Evolutionary conservation across 2,329 filamentous ascomycete species (phyloP).

Genomic region (Alternaria solani): DNA sequence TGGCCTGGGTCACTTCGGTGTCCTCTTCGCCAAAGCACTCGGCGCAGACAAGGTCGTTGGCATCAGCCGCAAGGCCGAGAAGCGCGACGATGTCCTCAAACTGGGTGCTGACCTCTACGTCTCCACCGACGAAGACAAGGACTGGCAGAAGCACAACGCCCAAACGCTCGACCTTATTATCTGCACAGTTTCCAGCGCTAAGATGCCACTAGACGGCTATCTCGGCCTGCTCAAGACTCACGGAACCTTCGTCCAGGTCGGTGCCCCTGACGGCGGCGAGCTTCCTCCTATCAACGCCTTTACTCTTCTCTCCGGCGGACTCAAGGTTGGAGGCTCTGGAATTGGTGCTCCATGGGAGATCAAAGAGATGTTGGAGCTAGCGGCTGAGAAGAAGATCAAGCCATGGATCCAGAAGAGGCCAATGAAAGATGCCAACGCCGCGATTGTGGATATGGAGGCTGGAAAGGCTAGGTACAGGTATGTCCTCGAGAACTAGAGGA

Average conservation of each 20-base stretch:
- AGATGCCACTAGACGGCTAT: constrained; percentile 67
- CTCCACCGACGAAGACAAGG: constrained; percentile 64
- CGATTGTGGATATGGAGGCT: constrained; percentile 63
- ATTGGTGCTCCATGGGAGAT: constrained; percentile 38
- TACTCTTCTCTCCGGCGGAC: constrained; percentile 54
- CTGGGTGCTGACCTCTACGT: constrained; percentile 70
- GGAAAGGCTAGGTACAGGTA: constrained; percentile 62
- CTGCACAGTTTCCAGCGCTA: constrained; percentile 60
- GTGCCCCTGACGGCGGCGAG: constrained; percentile 50
- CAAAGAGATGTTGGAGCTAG: constrained; percentile 60
- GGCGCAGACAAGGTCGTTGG: constrained; percentile 72
- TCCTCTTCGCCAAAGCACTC: constrained; percentile 75
- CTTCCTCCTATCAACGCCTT: constrained; percentile 61
- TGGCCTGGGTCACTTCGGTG: constrained; percentile 75
- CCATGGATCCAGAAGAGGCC: constrained; percentile 69
- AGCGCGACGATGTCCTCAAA: constrained; percentile 67
- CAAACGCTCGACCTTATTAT: constrained; percentile 66
- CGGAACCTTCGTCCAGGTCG: constrained; percentile 71
- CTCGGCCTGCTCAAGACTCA: constrained; percentile 65
- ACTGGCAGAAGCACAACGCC: constrained; percentile 65
- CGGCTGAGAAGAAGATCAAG: constrained; percentile 65
- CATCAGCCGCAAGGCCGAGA: constrained; percentile 67
- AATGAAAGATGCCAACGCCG: constrained; percentile 63
- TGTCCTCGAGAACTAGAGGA: constrained; percentile 36
- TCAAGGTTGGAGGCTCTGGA: constrained; percentile 35